Evolutionary conservation across 2,329 filamentous ascomycete species (phyloP), one percentile per base, ranked within the genome.

Genomic region (Fusarium sulawesiense): DNA sequence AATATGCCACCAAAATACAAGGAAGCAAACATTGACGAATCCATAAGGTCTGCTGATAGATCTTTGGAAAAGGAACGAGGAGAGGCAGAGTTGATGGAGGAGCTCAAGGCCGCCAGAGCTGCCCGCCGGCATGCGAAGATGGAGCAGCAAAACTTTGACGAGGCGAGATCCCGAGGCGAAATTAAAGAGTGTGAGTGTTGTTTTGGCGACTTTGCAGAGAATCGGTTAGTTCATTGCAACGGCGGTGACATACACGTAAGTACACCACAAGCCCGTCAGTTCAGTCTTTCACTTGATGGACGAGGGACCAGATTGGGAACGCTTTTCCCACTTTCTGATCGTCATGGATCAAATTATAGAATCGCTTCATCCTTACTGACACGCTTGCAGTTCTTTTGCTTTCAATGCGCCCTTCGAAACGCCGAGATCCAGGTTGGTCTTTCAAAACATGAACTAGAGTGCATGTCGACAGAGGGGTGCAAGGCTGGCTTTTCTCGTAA

Each of bases 171-270:
- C 2, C 79, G 81, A 7, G 88, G 89, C 1, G 83, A 86, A 20
- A 82, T 91, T 42, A 78, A 83, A 13, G 92, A 95, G 71, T 97
- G 91, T 72, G 86, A 85, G 45, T 93, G 92, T 75, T 97, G 93
- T 78, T 96, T 87, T 74, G 83, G 84, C 9, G 89, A 93, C 6
- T 83, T 84, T 51, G 85, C 92, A 3, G 78, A 89, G 47, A 92
- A 92, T 71, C 86, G 89, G 49, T 88, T 93, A 82, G 85, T 93
- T 2, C 83, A 87, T 68, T 97, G 93, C 77, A 80, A 88, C 53
- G 88, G 85, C 18, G 82, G 86, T 0, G 72, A 76, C 0, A 70
- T 80, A 2, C 92, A 94, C 64, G 80, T 81, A 65, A 70, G 80
- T 75, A 23, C n/a, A 42, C 23, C 10, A 21, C n/a, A 42, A 10